phyloP scores from a whole-genome alignment of 768 basidiomycete species.

The Clavulina sp. region DNA sequence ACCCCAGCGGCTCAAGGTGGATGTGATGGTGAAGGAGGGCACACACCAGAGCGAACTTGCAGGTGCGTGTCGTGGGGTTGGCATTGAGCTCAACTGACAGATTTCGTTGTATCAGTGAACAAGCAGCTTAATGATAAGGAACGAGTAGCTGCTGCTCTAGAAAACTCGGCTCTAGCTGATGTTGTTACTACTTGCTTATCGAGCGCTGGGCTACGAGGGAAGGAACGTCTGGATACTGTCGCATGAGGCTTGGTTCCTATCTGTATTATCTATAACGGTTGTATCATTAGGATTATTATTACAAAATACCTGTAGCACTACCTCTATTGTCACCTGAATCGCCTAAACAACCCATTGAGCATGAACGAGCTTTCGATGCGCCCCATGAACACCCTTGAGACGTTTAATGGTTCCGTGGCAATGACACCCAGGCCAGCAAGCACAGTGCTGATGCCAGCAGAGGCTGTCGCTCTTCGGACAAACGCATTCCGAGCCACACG shows the following conservation, averaged over 20 bases:
- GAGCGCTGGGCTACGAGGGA: constrained; percentile 24
- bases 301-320: no score
- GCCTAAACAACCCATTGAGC: no score
- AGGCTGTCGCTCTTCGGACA: not conserved
- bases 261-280: no score
- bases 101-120: constrained; percentile 43
- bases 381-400: not conserved
- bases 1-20: constrained; percentile 85
- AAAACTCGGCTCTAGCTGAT: constrained; percentile 71
- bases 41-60: constrained; percentile 54
- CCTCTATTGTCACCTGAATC: no score
- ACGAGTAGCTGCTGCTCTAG: constrained; percentile 88
- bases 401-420: not conserved
- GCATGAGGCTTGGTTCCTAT: no score
- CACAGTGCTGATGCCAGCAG: not conserved
- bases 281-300: no score
- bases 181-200: constrained; percentile 69
- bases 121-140: constrained; percentile 99
- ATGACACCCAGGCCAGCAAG: not conserved
- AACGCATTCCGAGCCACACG: not conserved
- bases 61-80: not conserved
- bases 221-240: not conserved
- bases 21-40: constrained; percentile 82
- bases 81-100: not conserved
- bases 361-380: not conserved